phyloP scores from a whole-genome alignment of 2,329 filamentous ascomycete genomes.

The Akanthomyces lecanii region DNA sequence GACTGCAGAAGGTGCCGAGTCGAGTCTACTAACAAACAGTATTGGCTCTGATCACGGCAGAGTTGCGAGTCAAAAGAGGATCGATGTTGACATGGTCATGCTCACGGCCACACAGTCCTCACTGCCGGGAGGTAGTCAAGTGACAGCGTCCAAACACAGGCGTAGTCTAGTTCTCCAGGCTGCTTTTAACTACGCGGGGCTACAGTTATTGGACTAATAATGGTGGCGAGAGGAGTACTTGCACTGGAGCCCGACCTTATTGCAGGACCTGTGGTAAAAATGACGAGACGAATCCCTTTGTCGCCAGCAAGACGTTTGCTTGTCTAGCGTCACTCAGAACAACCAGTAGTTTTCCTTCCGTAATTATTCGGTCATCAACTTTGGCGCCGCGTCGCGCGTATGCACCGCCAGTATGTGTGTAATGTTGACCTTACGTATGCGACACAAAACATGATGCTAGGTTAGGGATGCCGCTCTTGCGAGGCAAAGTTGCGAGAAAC shows the following conservation, averaged over 20 bases:
- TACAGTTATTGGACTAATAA: background rate
- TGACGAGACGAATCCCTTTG: background rate
- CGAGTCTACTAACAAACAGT: no score
- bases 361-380: background rate
- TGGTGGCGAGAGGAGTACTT: background rate
- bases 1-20: no score
- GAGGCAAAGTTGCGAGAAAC: constrained; percentile 1
- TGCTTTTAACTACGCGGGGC: no score
- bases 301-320: background rate
- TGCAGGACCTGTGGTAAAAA: background rate
- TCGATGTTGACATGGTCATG: no score
- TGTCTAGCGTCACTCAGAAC: background rate
- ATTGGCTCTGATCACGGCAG: no score
- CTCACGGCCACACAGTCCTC: no score
- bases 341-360: background rate
- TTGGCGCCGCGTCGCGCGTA: background rate
- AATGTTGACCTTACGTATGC: background rate
- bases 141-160: no score
- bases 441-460: background rate
- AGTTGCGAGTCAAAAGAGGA: no score
- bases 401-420: background rate
- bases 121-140: no score
- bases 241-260: background rate
- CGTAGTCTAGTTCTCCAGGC: no score
- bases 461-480: background rate